phyloP scores from a whole-genome alignment of 805 yeast species.

The Debaryomyces prosopidis region DNA sequence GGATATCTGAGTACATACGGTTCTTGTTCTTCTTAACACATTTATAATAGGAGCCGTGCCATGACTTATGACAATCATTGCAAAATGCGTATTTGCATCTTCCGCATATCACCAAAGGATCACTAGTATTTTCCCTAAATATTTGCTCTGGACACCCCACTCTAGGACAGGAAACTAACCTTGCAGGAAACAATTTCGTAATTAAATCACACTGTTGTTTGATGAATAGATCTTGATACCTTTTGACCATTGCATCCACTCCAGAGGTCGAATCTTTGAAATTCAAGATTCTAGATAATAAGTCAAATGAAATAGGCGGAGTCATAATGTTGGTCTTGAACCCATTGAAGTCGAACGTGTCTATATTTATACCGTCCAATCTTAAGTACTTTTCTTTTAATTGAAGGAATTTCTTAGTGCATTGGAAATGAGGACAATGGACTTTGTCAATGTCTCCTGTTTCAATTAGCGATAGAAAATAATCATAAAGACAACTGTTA shows the following conservation, averaged over 20 bases:
- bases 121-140: constrained; percentile 47
- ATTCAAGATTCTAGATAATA: constrained; percentile 31
- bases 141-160: constrained; percentile 45
- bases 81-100: constrained; percentile 57
- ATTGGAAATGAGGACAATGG: constrained; percentile 59
- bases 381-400: constrained; percentile 17
- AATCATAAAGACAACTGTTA: constrained; percentile 43
- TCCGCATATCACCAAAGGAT: constrained; percentile 49
- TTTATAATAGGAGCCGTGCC: constrained; percentile 55
- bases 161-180: constrained; percentile 54
- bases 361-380: constrained; percentile 12
- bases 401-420: constrained; percentile 30
- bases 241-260: constrained; percentile 22
- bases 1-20: constrained; percentile 26
- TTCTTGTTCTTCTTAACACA: constrained; percentile 34
- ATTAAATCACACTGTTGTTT: constrained; percentile 44
- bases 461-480: constrained; percentile 40
- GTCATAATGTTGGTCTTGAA: constrained; percentile 41
- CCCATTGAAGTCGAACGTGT: constrained; percentile 20
- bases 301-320: constrained; percentile 36
- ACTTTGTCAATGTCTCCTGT: constrained; percentile 51
- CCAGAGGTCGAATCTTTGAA: constrained; percentile 7
- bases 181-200: constrained; percentile 44
- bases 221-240: constrained; percentile 41
- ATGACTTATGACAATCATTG: constrained; percentile 54